These are phyloP conservation scores for Calonectria leucothoes DNA, from an alignment of 2,329 filamentous ascomycete species.

Conservation along the genomic window DNA sequence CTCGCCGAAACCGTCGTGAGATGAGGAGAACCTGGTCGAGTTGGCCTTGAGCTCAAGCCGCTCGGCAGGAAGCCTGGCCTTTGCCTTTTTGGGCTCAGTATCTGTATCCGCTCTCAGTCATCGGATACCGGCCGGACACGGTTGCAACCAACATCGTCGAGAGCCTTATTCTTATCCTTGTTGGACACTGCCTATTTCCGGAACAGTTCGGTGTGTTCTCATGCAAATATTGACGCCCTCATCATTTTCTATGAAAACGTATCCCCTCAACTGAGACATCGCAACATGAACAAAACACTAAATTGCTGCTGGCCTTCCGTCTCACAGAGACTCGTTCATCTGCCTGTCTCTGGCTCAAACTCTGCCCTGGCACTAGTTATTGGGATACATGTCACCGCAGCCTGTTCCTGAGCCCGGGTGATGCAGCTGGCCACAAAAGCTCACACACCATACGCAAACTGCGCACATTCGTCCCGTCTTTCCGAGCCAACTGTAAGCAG, in stretches of 20 bases:
- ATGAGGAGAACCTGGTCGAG: constrained; percentile 13
- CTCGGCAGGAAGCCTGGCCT: constrained; percentile 10
- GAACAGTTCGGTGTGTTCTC: not conserved
- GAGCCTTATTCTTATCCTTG: constrained; percentile 8
- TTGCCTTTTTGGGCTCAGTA: constrained; percentile 15
- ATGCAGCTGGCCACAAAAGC: not conserved
- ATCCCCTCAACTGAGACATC: not conserved
- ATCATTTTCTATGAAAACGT: not conserved
- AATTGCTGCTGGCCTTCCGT: not conserved
- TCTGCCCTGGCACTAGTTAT: constrained; percentile 11
- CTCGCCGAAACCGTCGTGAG: constrained; percentile 9
- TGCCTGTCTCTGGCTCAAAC: constrained; percentile 17
- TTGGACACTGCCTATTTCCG: constrained; percentile 1
- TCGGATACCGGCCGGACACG: constrained; percentile 10
- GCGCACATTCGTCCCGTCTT: not conserved
- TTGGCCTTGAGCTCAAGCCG: not conserved
- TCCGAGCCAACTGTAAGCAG: not conserved
- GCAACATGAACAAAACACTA: not conserved
- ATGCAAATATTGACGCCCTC: not conserved
- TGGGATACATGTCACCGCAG: constrained; percentile 13
- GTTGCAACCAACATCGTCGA: constrained; percentile 10
- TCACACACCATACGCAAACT: constrained; percentile 3
- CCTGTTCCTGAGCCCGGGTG: constrained; percentile 8
- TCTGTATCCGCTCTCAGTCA: constrained; percentile 4
- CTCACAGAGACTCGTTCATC: constrained; percentile 1